A percentile compares a stretch with the other conserved stretches of the same genome.
These are phyloP conservation scores for Moringa oleifera DNA, from an alignment of 345 rosid genomes.

Conservation along the genomic window DNA sequence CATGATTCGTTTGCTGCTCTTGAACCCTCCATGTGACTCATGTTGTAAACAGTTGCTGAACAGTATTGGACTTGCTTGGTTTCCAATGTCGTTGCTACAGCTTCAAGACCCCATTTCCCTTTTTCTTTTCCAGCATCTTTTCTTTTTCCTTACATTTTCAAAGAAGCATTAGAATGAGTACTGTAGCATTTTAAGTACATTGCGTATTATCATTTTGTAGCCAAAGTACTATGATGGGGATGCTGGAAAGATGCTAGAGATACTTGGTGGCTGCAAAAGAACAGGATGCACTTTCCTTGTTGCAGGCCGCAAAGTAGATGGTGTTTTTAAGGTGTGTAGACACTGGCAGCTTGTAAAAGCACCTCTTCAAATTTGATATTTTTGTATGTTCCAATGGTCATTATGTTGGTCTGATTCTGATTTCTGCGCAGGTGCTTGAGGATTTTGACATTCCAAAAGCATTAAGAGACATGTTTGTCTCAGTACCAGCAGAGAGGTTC, in stretches of 20 bases:
- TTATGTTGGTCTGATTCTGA: conserved; percentile 2
- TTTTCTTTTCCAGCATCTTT: too few species aligned
- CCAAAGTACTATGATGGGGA: conserved; percentile 79
- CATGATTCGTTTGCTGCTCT: too few species aligned
- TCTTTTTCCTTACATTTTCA: too few species aligned
- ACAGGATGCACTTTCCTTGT: conserved; percentile 84
- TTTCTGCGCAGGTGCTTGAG: conserved; percentile 60
- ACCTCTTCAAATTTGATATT: neutral
- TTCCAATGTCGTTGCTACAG: neutral
- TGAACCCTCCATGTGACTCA: too few species aligned
- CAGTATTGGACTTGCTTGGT: neutral
- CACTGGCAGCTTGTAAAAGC: neutral
- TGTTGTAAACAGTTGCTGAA: neutral
- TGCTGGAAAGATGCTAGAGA: conserved; percentile 59
- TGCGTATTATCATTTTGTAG: conserved; percentile 33
- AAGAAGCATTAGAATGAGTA: too few species aligned
- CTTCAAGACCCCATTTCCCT: too few species aligned
- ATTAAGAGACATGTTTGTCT: conserved; percentile 57
- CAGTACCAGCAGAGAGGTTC: conserved; percentile 66
- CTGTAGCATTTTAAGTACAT: neutral
- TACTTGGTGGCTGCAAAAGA: conserved; percentile 58
- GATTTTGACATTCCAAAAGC: conserved; percentile 70
- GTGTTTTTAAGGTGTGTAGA: conserved; percentile 57
- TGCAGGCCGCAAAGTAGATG: conserved; percentile 80
- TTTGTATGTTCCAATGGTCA: neutral